A percentile compares a stretch with the other conserved stretches of the same genome.
phyloP scores from a whole-genome alignment of 1,139 yeast genomes.

The Ashbya aceris region DNA sequence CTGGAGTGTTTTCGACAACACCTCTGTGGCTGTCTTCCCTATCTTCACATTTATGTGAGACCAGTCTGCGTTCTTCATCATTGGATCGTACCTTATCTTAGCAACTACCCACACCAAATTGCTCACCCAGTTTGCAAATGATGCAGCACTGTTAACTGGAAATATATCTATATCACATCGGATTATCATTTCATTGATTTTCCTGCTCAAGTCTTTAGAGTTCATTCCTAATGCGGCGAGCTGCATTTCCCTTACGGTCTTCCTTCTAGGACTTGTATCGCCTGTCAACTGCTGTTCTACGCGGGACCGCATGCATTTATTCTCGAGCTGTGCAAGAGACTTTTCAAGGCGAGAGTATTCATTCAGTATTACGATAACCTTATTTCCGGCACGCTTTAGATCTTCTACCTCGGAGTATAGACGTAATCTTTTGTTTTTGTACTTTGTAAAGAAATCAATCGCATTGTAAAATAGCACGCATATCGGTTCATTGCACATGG shows the following conservation, averaged over 20 bases:
- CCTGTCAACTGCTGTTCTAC: constrained; percentile 25
- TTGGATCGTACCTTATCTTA: constrained; percentile 44
- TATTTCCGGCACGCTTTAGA: constrained; percentile 22
- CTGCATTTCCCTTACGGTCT: constrained; percentile 14
- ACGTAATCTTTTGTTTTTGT: constrained; percentile 27
- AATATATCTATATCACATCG: constrained; percentile 39
- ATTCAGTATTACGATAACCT: constrained; percentile 39
- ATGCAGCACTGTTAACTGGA: constrained; percentile 38
- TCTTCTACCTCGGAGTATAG: constrained; percentile 18
- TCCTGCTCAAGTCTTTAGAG: constrained; percentile 22
- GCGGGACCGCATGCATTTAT: constrained; percentile 37
- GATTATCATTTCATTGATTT: constrained; percentile 36
- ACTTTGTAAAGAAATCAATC: constrained; percentile 33
- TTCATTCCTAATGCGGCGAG: constrained; percentile 16
- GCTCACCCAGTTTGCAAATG: constrained; percentile 45
- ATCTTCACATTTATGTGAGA: constrained; percentile 48
- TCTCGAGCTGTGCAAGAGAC: constrained; percentile 38
- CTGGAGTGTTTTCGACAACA: constrained; percentile 41
- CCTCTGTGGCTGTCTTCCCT: constrained; percentile 40
- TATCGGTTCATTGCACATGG: constrained; percentile 36
- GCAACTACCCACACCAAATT: constrained; percentile 52
- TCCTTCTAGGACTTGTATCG: constrained; percentile 19
- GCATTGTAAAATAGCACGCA: constrained; percentile 41
- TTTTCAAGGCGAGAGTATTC: constrained; percentile 40
- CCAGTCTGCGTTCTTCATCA: constrained; percentile 43